Evolutionary conservation across 805 yeast genomes (phyloP), one percentile per base, ranked within the genome.

Genomic region (Yamadazyma paraphyllophila): DNA sequence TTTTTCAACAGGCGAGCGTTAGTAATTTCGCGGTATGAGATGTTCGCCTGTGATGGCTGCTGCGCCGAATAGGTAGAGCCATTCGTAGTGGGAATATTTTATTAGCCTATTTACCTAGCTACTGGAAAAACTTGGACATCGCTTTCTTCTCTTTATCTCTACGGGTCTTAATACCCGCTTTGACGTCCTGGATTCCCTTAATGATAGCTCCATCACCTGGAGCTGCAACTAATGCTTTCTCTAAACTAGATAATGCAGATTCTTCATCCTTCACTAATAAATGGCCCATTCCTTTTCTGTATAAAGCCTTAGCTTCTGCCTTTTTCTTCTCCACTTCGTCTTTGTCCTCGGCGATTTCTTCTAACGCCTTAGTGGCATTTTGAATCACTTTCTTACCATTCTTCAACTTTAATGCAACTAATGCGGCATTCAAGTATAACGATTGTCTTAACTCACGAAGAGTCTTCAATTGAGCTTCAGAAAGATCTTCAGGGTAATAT

Each of bases 251-350:
- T 41, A 84, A 68, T 0, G 96, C 96, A 46, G 72, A 77, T 26
- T 84, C 92, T 44, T 81, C 83, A 58, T 87, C 83, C 58, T 84
- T 84, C 16, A 74, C 68, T 7, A 77, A 65, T 48, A 80, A 65
- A 57, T 81, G 76, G 1, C 94, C 96, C 59, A 77, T 69, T 31
- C 95, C 97, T 63, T 92, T 82, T 63, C 98, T 83, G 71, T 83
- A 91, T 36, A 80, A 69, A 0, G 97, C 97, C 71, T 91, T 91
- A 13, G 96, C 88, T 61, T 77, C 78, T 16, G 89, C 81, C 50
- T 82, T 78, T 9, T 11, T 16, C 20, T 29, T 35, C 13, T 42
- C 45, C 1, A 7, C 27, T 34, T 78, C 85, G 45, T 78, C 85
- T 45, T 80, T 87, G 4, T 82, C 68, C 2, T 64, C 66, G 31